Evolutionary conservation across 345 rosid genomes (phyloP).

Genomic region (Ailanthus altissimus): DNA sequence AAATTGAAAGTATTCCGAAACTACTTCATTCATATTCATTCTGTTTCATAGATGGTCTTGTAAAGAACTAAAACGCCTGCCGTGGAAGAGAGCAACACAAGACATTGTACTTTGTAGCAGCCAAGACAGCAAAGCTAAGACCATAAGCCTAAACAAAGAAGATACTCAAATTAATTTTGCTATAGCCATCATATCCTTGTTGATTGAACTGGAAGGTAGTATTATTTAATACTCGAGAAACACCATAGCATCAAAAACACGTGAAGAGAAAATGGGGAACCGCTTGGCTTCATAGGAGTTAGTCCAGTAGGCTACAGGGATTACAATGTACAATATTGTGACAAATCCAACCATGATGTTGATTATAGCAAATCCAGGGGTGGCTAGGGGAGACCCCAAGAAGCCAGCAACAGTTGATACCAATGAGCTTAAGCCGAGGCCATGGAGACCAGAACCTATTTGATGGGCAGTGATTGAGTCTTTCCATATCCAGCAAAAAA

Average conservation of each 20-base stretch:
- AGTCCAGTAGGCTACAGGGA: constrained; percentile 55
- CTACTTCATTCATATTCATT: background rate
- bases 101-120: constrained; percentile 52
- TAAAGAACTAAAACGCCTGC: constrained; percentile 30
- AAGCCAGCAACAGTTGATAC: constrained; percentile 64
- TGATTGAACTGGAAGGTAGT: constrained; percentile 46
- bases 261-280: constrained; percentile 56
- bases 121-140: constrained; percentile 52
- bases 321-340: constrained; percentile 50
- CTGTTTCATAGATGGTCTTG: constrained; percentile 29
- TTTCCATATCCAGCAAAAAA: constrained; percentile 76
- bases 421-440: constrained; percentile 77
- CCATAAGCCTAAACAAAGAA: constrained; percentile 69
- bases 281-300: constrained; percentile 52
- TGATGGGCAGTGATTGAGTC: constrained; percentile 60
- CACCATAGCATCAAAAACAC: constrained; percentile 54
- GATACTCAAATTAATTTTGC: constrained; percentile 67
- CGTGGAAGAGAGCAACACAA: constrained; percentile 62
- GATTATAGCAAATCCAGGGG: constrained; percentile 61
- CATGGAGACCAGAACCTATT: constrained; percentile 59
- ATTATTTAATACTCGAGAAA: constrained; percentile 50
- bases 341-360: constrained; percentile 53
- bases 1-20: background rate
- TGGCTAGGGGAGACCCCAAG: constrained; percentile 73
- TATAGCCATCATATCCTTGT: constrained; percentile 45